These are phyloP conservation scores for Plantago coronopus DNA, from an alignment of 305 asterid species.

Conservation along the genomic window DNA sequence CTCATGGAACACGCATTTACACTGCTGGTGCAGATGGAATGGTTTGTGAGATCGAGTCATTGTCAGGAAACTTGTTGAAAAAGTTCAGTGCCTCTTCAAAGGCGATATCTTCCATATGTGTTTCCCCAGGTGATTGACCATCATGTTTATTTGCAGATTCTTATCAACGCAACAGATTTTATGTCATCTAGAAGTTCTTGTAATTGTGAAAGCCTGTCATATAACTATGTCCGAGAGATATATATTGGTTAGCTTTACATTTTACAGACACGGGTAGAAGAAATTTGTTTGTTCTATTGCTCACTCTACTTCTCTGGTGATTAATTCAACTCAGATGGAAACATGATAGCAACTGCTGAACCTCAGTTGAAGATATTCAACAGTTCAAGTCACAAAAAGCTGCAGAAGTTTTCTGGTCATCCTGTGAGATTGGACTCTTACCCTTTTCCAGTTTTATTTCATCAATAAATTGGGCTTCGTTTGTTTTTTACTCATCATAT, in stretches of 20 bases:
- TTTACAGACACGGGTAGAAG: too few relatives aligned
- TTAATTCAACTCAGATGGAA: slow-evolving; percentile 59
- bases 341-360: slow-evolving; percentile 65
- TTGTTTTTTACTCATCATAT: slow-evolving; percentile 1
- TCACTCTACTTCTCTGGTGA: slow-evolving; percentile 11
- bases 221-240: too few relatives aligned
- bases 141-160: not conserved
- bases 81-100: slow-evolving; percentile 71
- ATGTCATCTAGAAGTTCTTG: too few relatives aligned
- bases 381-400: slow-evolving; percentile 53
- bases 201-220: too few relatives aligned
- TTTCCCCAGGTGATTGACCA: slow-evolving; percentile 67
- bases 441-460: slow-evolving; percentile 1
- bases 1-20: slow-evolving; percentile 54
- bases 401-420: slow-evolving; percentile 88
- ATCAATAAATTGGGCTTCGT: slow-evolving; percentile 4
- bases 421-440: slow-evolving; percentile 60
- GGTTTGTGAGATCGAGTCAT: slow-evolving; percentile 72
- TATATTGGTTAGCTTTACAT: too few relatives aligned
- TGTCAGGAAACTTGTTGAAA: slow-evolving; percentile 62
- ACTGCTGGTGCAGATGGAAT: slow-evolving; percentile 89
- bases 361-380: slow-evolving; percentile 71
- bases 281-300: not conserved
- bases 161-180: too few relatives aligned
- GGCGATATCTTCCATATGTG: slow-evolving; percentile 65